Evolutionary conservation across 2,329 filamentous ascomycete genomes (phyloP), one percentile per base, ranked within the genome.

Genomic region (Hymenoscyphus occultus): DNA sequence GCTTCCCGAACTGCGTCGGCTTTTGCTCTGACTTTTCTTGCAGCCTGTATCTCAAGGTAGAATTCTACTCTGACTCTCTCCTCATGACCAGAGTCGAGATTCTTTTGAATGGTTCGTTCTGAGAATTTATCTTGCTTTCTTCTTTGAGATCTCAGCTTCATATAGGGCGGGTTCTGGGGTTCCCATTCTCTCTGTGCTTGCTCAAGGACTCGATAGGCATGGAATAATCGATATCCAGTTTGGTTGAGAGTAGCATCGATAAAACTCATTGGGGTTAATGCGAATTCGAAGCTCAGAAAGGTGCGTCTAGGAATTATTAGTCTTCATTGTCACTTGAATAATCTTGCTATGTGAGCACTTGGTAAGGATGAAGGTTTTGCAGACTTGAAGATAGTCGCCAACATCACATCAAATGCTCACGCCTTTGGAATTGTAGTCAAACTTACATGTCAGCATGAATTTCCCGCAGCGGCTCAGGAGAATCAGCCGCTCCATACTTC

Each of bases 11-110:
- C 77, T 2, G 65, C 66, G 19, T 74, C 69, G 22, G 72, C 72
- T 16, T 70, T 72, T 5, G 67, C 62, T 39, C 69, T 70, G 22
- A 79, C 59, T 16, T 71, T 70, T 60, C 78, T 74, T 3, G 78
- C 79, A 14, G 76, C 77, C 22, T 72, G 68, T 31, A 81, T 75
- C 67, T 83, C 82, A n/a, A 72, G 77, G 1, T 72, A 54, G 48
- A 28, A 12, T 12, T 54, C 48, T 28, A 28, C 22, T 16, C 69
- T 68, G 63, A 73, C 72, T 10, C 54, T n/a, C 16, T 58, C 62
- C 19, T 65, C 60, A 0, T 56, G 39, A 22, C 63, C 39, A 13
- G 35, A 19, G 3, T 59, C 56, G 19, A 71, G 64, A 19, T 31
- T 56, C 10, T 31, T 42, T 35, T 66, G 60, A 56, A 72, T 39